Conservation (phyloP, 1,284 basidiomycete genomes). For the Tetrapyrgos nigripes region DNA sequence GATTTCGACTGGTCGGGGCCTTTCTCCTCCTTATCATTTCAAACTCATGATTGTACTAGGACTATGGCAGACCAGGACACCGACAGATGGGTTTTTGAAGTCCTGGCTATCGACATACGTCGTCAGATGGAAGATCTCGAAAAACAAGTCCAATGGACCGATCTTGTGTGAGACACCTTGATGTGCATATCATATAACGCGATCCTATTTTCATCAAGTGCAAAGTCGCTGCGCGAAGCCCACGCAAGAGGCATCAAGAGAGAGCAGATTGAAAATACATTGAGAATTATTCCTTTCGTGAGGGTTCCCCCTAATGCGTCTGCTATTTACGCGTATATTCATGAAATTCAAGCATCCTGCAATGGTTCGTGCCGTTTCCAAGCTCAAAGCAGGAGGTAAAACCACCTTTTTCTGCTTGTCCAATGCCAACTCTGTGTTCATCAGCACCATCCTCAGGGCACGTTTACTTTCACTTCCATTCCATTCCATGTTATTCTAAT, state of each 20-base stretch:
- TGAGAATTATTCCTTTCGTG: conserved; percentile 88
- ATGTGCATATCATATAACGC: conserved; percentile 2
- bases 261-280: conserved; percentile 79
- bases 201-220: conserved; percentile 49
- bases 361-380: conserved; percentile 88
- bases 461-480: conserved; percentile 14
- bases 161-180: conserved; percentile 77
- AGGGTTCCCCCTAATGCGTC: conserved; percentile 36
- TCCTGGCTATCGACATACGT: conserved; percentile 86
- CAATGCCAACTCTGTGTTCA: conserved; percentile 95
- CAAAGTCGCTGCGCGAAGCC: conserved; percentile 76
- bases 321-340: conserved; percentile 8
- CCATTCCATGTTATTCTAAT: neutral
- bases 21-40: conserved; percentile 11
- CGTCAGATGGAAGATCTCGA: conserved; percentile 82
- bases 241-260: conserved; percentile 72
- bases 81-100: conserved; percentile 96
- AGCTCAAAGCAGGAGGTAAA: conserved; percentile 70
- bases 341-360: conserved; percentile 85
- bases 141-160: conserved; percentile 86
- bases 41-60: conserved; percentile 47
- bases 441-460: conserved; percentile 87
- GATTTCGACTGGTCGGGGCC: conserved; percentile 98
- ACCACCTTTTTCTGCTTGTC: conserved; percentile 92
- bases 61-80: conserved; percentile 95